Percentiles rank a stretch among this genome's conserved stretches.
Evolutionary conservation across 2,329 filamentous ascomycete species (phyloP).

Genomic region (Aureobasidium leucospermi): DNA sequence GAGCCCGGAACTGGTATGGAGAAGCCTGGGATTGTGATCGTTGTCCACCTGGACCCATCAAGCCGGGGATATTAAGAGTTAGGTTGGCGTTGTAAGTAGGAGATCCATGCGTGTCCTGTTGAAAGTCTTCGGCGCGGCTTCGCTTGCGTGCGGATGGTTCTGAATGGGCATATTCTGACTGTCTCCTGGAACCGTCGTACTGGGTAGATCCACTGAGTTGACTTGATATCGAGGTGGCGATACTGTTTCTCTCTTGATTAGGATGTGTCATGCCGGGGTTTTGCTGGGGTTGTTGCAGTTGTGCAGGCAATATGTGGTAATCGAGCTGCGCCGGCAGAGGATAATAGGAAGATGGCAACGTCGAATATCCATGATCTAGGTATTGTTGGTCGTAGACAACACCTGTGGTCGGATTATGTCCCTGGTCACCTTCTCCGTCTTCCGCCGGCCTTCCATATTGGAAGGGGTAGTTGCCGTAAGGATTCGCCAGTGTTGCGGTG

Average conservation of each 20-base stretch:
- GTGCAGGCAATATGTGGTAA: neutral
- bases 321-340: neutral
- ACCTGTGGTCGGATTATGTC: neutral
- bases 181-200: neutral
- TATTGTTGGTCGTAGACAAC: neutral
- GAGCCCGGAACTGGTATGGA: slow-evolving; percentile 2
- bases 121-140: slow-evolving; percentile 1
- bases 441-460: neutral
- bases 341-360: neutral
- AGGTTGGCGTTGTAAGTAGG: neutral
- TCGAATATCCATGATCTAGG: neutral
- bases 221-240: neutral
- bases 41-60: neutral
- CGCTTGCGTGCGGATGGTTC: slow-evolving; percentile 5
- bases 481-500: slow-evolving; percentile 8
- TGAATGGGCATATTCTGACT: neutral
- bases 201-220: neutral
- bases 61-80: neutral
- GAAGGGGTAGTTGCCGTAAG: neutral
- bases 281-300: neutral
- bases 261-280: neutral
- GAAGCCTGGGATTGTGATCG: neutral
- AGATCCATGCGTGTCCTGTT: neutral
- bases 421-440: neutral
- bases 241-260: neutral